Evolutionary conservation across 2,329 filamentous ascomycete species (phyloP).

Genomic region (Elsinoe australis): DNA sequence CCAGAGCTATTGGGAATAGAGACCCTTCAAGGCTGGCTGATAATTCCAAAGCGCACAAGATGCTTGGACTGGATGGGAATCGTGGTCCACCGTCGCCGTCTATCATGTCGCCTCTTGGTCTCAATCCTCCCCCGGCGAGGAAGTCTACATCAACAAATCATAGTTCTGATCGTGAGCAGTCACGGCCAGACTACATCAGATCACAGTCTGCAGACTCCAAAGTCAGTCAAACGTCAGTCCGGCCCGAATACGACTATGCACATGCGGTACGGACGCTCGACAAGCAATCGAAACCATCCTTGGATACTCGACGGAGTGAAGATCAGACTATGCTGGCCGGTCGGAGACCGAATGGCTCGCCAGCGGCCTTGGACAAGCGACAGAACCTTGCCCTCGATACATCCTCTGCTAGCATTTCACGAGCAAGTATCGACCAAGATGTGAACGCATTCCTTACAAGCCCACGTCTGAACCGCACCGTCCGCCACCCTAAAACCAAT

Average conservation of each 20-base stretch:
- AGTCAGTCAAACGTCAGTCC: neutral
- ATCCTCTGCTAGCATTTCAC: slow-evolving; percentile 15
- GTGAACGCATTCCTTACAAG: slow-evolving; percentile 79
- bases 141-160: slow-evolving; percentile 14
- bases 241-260: slow-evolving; percentile 7
- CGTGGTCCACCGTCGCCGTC: neutral
- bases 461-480: slow-evolving; percentile 77
- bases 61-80: slow-evolving; percentile 30
- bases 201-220: neutral
- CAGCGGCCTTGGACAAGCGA: slow-evolving; percentile 17
- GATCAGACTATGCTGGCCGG: neutral
- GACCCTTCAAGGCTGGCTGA: slow-evolving; percentile 20
- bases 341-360: neutral
- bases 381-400: slow-evolving; percentile 21
- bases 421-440: slow-evolving; percentile 70
- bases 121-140: slow-evolving; percentile 10
- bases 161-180: slow-evolving; percentile 11
- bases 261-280: slow-evolving; percentile 2
- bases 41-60: slow-evolving; percentile 35
- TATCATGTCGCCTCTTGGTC: slow-evolving; percentile 15
- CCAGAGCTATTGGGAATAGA: slow-evolving; percentile 16
- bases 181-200: neutral
- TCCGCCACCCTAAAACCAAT: slow-evolving; percentile 76
- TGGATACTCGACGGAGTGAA: neutral
- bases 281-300: slow-evolving; percentile 3